A percentile compares a stretch with the other conserved stretches of the same genome.
Evolutionary conservation across 2,329 filamentous ascomycete species (phyloP).

Genomic region (Pseudogymnoascus sp.): DNA sequence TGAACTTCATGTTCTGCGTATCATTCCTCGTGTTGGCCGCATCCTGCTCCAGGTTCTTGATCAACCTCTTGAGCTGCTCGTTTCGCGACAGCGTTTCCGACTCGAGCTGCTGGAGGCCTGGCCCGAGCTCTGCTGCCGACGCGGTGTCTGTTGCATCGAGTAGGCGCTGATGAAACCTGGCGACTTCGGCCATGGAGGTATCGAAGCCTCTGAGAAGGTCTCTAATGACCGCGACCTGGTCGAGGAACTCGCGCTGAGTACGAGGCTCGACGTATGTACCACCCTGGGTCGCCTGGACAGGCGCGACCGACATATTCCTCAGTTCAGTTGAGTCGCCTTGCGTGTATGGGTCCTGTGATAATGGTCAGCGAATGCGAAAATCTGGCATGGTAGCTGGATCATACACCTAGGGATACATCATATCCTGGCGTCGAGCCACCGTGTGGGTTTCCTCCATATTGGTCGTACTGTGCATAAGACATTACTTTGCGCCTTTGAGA

Average conservation of each 20-base stretch:
- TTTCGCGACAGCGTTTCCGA: conserved; percentile 65
- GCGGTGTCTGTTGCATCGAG: conserved; percentile 56
- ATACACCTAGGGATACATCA: conserved; percentile 19
- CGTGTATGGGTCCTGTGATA: conserved; percentile 15
- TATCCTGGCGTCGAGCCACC: conserved; percentile 39
- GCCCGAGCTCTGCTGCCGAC: conserved; percentile 41
- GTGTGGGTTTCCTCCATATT: conserved; percentile 52
- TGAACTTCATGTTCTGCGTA: conserved; percentile 58
- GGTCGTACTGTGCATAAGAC: conserved; percentile 56
- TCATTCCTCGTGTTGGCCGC: conserved; percentile 54
- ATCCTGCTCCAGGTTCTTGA: conserved; percentile 68
- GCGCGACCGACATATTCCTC: conserved; percentile 24
- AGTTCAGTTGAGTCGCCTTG: conserved; percentile 17
- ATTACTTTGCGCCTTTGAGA: conserved; percentile 30
- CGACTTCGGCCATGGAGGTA: conserved; percentile 60
- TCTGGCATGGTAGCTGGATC: background rate
- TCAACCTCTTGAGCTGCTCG: conserved; percentile 69
- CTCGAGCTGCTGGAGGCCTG: conserved; percentile 54
- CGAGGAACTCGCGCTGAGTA: conserved; percentile 63
- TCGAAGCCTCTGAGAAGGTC: conserved; percentile 60
- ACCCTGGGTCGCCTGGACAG: conserved; percentile 18
- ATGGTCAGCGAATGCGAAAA: conserved; percentile 5
- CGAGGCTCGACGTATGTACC: conserved; percentile 29
- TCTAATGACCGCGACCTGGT: conserved; percentile 59
- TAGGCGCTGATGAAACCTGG: conserved; percentile 63